phyloP scores from a whole-genome alignment of 331 rosid genomes.

The Rosa hybrid region DNA sequence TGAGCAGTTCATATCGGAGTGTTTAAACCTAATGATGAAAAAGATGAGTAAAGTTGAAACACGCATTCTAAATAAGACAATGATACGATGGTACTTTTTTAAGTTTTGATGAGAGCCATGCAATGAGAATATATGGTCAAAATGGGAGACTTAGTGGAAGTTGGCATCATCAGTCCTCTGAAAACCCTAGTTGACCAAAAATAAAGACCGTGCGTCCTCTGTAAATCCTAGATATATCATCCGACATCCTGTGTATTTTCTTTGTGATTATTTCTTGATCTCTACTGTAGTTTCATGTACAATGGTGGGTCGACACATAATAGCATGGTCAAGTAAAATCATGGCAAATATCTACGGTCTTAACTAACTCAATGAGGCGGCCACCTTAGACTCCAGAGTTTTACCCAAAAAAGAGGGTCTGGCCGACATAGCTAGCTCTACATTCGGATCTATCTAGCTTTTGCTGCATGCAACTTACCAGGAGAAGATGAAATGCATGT shows the following conservation, averaged over 20 bases:
- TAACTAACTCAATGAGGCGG: not conserved
- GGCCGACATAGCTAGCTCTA: not conserved
- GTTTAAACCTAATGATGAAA: not conserved
- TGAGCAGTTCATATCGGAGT: not conserved
- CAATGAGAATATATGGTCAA: not conserved
- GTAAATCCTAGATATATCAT: not conserved
- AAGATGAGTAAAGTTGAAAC: not conserved
- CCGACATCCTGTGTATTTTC: not conserved
- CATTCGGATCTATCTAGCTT: not conserved
- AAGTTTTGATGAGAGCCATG: not conserved
- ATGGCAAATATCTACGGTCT: not conserved
- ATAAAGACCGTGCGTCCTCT: not conserved
- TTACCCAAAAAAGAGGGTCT: not conserved
- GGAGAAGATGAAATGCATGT: not conserved
- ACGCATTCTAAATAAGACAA: not conserved
- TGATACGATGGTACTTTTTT: not conserved
- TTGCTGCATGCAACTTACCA: not conserved
- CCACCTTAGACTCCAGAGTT: not conserved
- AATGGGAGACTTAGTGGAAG: not conserved
- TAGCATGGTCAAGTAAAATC: not conserved
- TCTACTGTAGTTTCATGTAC: not conserved
- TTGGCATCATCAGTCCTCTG: not conserved
- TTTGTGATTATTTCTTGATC: not conserved
- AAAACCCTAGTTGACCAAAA: not conserved
- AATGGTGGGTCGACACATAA: not conserved